Evolutionary conservation across 495 filamentous ascomycete genomes (phyloP).

Genomic region (Aspergillus conjunctus): DNA sequence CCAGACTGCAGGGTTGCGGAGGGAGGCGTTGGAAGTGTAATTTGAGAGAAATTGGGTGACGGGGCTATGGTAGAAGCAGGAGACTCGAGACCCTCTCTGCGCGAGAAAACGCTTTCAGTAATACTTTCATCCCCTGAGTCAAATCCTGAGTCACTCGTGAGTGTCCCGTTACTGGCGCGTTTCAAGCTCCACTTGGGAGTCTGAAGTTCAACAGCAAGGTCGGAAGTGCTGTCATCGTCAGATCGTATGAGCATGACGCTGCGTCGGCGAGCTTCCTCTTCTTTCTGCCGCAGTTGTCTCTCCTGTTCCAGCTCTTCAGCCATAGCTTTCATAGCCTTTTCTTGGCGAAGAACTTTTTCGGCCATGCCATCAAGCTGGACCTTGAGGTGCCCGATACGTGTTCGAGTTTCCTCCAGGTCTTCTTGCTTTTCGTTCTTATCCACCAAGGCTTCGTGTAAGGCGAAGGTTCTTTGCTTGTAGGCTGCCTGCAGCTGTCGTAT

Average conservation of each 20-base stretch:
- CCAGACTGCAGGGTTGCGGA: constrained; percentile 23
- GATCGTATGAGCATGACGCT: constrained; percentile 38
- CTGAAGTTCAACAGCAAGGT: constrained; percentile 55
- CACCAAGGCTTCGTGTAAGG: constrained; percentile 59
- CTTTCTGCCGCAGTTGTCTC: constrained; percentile 53
- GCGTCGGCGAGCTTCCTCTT: constrained; percentile 52
- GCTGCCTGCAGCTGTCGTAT: constrained; percentile 68
- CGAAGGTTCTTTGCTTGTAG: constrained; percentile 63
- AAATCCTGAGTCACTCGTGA: constrained; percentile 55
- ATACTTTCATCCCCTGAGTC: constrained; percentile 59
- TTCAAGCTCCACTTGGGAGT: constrained; percentile 50
- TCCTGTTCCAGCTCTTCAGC: constrained; percentile 66
- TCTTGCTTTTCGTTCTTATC: constrained; percentile 68
- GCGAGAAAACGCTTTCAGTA: constrained; percentile 65
- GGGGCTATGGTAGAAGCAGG: constrained; percentile 51
- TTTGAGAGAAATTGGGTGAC: constrained; percentile 43
- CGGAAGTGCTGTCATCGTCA: constrained; percentile 49
- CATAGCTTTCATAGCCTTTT: constrained; percentile 63
- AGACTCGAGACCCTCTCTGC: constrained; percentile 54
- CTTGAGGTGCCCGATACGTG: constrained; percentile 65
- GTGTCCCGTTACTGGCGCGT: constrained; percentile 55
- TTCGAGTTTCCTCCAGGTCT: constrained; percentile 75
- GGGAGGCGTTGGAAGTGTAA: constrained; percentile 36
- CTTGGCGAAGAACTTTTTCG: constrained; percentile 64
- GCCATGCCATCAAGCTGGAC: constrained; percentile 78